Base-by-base conservation (phyloP, 805 yeast genomes). In the Wickerhamomyces canadensis region DNA sequence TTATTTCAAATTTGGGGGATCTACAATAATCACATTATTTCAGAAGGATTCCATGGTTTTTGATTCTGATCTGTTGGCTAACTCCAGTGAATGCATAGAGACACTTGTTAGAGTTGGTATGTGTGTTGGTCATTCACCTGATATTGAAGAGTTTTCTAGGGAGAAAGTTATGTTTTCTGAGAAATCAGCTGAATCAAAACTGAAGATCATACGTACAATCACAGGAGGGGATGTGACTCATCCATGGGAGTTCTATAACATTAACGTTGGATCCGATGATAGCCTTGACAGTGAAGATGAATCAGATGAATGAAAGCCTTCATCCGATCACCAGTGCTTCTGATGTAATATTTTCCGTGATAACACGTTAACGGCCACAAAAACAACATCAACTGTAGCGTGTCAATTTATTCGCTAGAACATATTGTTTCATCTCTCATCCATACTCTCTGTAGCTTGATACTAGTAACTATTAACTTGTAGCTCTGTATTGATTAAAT, bases 1-100 rank as follows among this genome's bases (percentile, higher is more conserved):
- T 0, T 91, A 86, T 55, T 91, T 91, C 71, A 86, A 89, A 55
- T 91, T 91, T 64, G 98, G 98, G 12, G 98, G 98, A 0, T 84
- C 95, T 0, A 93, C 98, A 0, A 71, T 87, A 6, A 62, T 91
- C 4, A 57, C 84, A 1, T 55, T 93, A 6, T 76, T 88, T 48
- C 79, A 80, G 37, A 55, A 64, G 10, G 58, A 61, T 3, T 49
- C 41, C 7, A 68, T 84, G 49, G 43, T 45, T 19, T 82, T 88
- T 53, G 98, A 91, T 58, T 58, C 78, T 0, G 98, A 91, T 58
- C 55, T 91, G 15, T 54, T 73, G 7, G 60, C 69, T 21, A 93
- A 89, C 55, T 84, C 96, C 0, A 58, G 56, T 21, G 72, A 73
- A 17, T 70, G 80, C 16, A 69, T 86, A 13, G 98, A 91, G 57